Evolutionary conservation across 768 basidiomycete species (phyloP).

Genomic region (Podaxis pistillaris): DNA sequence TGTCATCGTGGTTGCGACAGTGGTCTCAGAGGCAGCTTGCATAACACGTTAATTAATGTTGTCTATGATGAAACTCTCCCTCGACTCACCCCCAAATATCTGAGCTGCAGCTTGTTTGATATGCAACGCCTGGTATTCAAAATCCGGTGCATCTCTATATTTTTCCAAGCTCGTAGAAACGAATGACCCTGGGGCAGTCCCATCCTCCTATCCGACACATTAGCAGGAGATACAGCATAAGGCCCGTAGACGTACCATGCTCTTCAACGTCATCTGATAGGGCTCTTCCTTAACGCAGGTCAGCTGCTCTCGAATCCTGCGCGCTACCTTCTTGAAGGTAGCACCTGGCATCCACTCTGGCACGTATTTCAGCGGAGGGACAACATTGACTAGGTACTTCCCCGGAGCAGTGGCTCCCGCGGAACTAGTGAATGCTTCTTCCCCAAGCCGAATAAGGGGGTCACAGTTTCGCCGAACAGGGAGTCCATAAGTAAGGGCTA

Average conservation of each 20-base stretch:
- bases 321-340: slow-evolving; percentile 4
- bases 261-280: not conserved
- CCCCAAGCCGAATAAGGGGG: not conserved
- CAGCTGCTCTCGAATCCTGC: not conserved
- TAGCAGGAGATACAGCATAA: not conserved
- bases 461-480: not conserved
- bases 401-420: not conserved
- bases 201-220: not conserved
- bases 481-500: slow-evolving; percentile 4
- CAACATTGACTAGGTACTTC: not conserved
- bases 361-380: slow-evolving; percentile 3
- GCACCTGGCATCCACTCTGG: slow-evolving; percentile 10
- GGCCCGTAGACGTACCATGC: not conserved
- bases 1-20: not conserved
- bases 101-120: not conserved
- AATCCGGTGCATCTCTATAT: not conserved
- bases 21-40: not conserved
- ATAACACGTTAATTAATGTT: not conserved
- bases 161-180: slow-evolving; percentile 1
- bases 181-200: not conserved
- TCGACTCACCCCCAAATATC: not conserved
- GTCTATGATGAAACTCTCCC: not conserved
- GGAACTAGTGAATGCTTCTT: not conserved
- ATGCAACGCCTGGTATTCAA: not conserved
- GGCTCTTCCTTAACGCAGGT: not conserved